Evolutionary conservation across 2,329 filamentous ascomycete genomes (phyloP).

Genomic region (Botrytis elliptica): DNA sequence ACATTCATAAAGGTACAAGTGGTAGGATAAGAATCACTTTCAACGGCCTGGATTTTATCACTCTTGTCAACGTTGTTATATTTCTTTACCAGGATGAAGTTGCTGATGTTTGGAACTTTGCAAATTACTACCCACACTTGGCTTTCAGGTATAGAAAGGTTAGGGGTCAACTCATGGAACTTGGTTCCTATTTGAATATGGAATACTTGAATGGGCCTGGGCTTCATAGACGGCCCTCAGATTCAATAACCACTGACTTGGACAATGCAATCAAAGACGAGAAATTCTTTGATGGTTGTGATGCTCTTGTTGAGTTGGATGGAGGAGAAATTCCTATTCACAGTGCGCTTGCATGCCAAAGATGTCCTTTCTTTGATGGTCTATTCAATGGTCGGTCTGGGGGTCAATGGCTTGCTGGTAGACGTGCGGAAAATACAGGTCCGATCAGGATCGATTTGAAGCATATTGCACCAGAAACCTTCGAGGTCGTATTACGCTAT

Average conservation of each 20-base stretch:
- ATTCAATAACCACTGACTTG: conserved; percentile 68
- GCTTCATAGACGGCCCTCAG: conserved; percentile 65
- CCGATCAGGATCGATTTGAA: conserved; percentile 74
- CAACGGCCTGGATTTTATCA: conserved; percentile 69
- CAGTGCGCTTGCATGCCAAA: conserved; percentile 73
- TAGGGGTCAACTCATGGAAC: conserved; percentile 80
- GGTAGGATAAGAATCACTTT: conserved; percentile 61
- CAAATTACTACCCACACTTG: conserved; percentile 57
- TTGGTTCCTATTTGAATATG: conserved; percentile 72
- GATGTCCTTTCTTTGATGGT: conserved; percentile 90
- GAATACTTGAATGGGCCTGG: conserved; percentile 68
- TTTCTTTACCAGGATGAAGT: conserved; percentile 79
- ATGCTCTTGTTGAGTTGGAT: conserved; percentile 76
- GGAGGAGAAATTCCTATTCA: conserved; percentile 72
- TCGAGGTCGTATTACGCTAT: conserved; percentile 74
- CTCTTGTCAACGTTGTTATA: conserved; percentile 74
- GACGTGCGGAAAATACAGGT: conserved; percentile 54
- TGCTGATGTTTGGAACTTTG: conserved; percentile 84
- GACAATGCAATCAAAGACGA: conserved; percentile 65
- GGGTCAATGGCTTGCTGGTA: conserved; percentile 77
- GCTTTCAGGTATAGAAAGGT: conserved; percentile 76
- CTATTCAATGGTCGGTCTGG: conserved; percentile 85
- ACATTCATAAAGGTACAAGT: conserved; percentile 50
- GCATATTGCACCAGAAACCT: conserved; percentile 72
- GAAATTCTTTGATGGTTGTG: conserved; percentile 73